phyloP scores from a whole-genome alignment of 2,329 filamentous ascomycete genomes.

The Emergomyces orientalis region DNA sequence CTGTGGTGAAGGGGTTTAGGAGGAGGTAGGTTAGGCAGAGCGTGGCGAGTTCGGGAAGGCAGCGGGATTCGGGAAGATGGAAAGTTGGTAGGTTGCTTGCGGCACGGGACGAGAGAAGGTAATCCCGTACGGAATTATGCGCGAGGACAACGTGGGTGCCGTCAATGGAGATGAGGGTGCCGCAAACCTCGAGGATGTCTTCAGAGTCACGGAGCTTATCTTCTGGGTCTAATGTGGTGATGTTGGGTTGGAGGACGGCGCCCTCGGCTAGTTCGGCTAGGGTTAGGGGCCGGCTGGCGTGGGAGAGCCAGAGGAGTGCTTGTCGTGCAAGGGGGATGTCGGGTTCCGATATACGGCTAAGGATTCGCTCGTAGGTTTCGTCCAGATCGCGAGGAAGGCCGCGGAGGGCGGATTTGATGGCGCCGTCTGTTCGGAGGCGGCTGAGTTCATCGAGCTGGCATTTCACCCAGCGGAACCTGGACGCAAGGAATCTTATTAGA shows the following conservation, averaged over 20 bases:
- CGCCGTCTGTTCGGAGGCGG: slow-evolving; percentile 4
- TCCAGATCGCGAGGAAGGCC: slow-evolving; percentile 7
- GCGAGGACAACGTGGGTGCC: background rate
- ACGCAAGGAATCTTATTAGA: background rate
- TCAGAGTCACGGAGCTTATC: slow-evolving; percentile 6
- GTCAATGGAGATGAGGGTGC: background rate
- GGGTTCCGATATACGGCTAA: background rate
- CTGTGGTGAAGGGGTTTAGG: background rate
- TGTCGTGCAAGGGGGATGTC: slow-evolving; percentile 6
- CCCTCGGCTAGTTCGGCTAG: slow-evolving; percentile 5
- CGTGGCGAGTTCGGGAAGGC: slow-evolving; percentile 6
- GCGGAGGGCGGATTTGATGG: slow-evolving; percentile 4
- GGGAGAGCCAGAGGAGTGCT: slow-evolving; percentile 8
- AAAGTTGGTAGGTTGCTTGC: slow-evolving; percentile 1
- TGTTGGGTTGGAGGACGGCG: background rate
- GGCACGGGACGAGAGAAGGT: slow-evolving; percentile 2
- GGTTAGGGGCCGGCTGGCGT: slow-evolving; percentile 4
- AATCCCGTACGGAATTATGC: slow-evolving; percentile 8
- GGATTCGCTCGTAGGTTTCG: slow-evolving; percentile 8
- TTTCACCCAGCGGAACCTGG: slow-evolving; percentile 10
- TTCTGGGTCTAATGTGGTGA: background rate
- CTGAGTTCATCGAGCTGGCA: slow-evolving; percentile 9
- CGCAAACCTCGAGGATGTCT: slow-evolving; percentile 6
- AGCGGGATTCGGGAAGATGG: slow-evolving; percentile 1
- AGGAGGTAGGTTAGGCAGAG: slow-evolving; percentile 8